A percentile compares a stretch with the other conserved stretches of the same genome.
Conservation (phyloP, 2,329 filamentous ascomycete genomes). For the Myrmaecium sp. region DNA sequence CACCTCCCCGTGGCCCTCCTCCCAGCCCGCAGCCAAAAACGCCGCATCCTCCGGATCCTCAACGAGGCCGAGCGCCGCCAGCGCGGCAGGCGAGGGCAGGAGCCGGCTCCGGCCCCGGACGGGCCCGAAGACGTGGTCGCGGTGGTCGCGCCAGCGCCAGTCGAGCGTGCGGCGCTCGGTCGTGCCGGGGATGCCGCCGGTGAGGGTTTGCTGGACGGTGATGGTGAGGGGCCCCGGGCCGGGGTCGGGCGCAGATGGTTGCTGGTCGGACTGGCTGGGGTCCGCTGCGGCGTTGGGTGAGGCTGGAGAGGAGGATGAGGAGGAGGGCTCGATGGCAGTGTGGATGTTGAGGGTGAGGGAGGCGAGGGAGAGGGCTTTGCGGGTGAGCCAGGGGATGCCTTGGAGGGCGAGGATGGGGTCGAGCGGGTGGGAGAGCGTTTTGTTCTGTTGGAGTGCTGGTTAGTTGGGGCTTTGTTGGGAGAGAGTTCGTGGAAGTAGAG, state of each 20-base stretch:
- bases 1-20: constrained; percentile 8
- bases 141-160: constrained; percentile 45
- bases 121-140: constrained; percentile 64
- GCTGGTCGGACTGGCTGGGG: no score
- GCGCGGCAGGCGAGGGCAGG: constrained; percentile 3
- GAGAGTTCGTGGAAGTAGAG: not conserved
- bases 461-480: not conserved
- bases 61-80: not conserved
- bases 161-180: constrained; percentile 40
- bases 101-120: constrained; percentile 41
- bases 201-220: constrained; percentile 48
- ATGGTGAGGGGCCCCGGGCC: constrained; percentile 34
- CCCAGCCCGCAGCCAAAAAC: constrained; percentile 5
- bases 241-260: constrained; percentile 25
- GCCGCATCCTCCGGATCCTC: constrained; percentile 4
- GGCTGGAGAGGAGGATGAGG: no score
- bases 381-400: constrained; percentile 42
- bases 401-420: constrained; percentile 52
- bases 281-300: no score
- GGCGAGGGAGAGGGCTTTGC: constrained; percentile 54
- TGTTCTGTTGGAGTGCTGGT: constrained; percentile 41
- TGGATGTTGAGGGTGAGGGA: constrained; percentile 51
- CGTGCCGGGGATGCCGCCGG: constrained; percentile 53
- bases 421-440: constrained; percentile 49
- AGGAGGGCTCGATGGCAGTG: no score